phyloP scores from a whole-genome alignment of 2,329 filamentous ascomycete species.

The Fusarium keratoplasticum region DNA sequence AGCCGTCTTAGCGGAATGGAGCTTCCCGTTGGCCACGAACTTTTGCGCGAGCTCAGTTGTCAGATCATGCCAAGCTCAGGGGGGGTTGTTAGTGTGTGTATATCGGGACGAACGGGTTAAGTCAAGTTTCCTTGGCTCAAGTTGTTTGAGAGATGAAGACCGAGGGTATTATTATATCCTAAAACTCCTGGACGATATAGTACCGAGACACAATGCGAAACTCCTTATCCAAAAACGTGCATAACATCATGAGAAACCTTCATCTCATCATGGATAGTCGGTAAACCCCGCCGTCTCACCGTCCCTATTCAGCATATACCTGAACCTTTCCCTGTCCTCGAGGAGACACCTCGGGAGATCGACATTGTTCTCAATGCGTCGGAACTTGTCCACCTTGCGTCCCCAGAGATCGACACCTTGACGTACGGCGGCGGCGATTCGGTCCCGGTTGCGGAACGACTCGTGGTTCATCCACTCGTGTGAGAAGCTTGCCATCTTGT shows the following conservation, averaged over 20 bases:
- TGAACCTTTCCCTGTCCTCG: conserved; percentile 53
- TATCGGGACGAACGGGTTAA: background rate
- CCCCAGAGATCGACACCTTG: conserved; percentile 67
- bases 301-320: conserved; percentile 60
- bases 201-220: background rate
- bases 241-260: background rate
- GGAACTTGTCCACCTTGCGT: conserved; percentile 59
- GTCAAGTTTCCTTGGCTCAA: background rate
- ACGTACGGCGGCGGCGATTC: conserved; percentile 63
- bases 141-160: background rate
- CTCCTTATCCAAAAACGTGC: background rate
- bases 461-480: conserved; percentile 65
- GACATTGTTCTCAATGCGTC: conserved; percentile 60
- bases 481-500: conserved; percentile 68
- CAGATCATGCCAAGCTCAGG: conserved; percentile 1
- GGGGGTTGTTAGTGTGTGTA: background rate
- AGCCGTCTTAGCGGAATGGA: background rate
- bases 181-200: background rate
- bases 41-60: background rate
- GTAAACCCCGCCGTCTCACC: conserved; percentile 60
- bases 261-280: conserved; percentile 53
- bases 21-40: background rate
- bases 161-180: conserved; percentile 7
- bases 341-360: conserved; percentile 65
- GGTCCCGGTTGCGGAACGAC: conserved; percentile 58